Percentiles rank a stretch among this genome's conserved stretches.
Evolutionary conservation across 495 filamentous ascomycete genomes (phyloP).

Genomic region (Penicilliopsis zonata): DNA sequence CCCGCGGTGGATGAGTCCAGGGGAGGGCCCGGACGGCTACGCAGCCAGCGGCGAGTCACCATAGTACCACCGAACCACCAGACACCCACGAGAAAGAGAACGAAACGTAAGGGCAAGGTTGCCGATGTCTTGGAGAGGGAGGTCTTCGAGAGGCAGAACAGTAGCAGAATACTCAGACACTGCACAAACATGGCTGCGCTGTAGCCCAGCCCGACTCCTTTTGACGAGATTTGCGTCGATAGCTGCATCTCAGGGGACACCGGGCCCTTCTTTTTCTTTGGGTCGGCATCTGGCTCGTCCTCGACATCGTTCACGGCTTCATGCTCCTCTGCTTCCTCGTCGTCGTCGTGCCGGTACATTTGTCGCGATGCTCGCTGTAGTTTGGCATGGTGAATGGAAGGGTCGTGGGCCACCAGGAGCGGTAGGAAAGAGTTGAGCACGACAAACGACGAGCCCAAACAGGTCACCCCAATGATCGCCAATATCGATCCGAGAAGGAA

Average conservation of each 20-base stretch:
- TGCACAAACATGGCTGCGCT: slow-evolving; percentile 65
- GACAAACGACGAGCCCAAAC: slow-evolving; percentile 41
- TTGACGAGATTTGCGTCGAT: slow-evolving; percentile 69
- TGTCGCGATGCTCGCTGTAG: slow-evolving; percentile 12
- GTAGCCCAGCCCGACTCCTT: slow-evolving; percentile 73
- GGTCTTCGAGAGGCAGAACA: slow-evolving; percentile 53
- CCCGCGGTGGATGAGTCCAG: slow-evolving; percentile 23
- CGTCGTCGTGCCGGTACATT: slow-evolving; percentile 10
- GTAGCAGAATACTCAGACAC: slow-evolving; percentile 56
- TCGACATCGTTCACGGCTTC: slow-evolving; percentile 3
- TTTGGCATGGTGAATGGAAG: slow-evolving; percentile 22
- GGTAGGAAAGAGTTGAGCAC: slow-evolving; percentile 41
- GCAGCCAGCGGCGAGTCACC: slow-evolving; percentile 69
- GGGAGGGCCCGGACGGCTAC: slow-evolving; percentile 71
- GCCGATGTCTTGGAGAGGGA: slow-evolving; percentile 26
- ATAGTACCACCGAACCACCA: slow-evolving; percentile 86
- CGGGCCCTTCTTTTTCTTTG: slow-evolving; percentile 1
- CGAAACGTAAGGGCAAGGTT: slow-evolving; percentile 50
- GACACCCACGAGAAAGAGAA: slow-evolving; percentile 67
- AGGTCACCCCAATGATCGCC: slow-evolving; percentile 73
- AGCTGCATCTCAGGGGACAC: slow-evolving; percentile 57
- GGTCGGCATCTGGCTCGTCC: slow-evolving; percentile 2
- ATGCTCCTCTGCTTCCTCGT: slow-evolving; percentile 3
- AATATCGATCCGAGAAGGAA: slow-evolving; percentile 68
- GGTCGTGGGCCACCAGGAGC: slow-evolving; percentile 34